These are phyloP conservation scores for Colletotrichum siamense DNA, from an alignment of 2,329 filamentous ascomycete species.

Conservation along the genomic window DNA sequence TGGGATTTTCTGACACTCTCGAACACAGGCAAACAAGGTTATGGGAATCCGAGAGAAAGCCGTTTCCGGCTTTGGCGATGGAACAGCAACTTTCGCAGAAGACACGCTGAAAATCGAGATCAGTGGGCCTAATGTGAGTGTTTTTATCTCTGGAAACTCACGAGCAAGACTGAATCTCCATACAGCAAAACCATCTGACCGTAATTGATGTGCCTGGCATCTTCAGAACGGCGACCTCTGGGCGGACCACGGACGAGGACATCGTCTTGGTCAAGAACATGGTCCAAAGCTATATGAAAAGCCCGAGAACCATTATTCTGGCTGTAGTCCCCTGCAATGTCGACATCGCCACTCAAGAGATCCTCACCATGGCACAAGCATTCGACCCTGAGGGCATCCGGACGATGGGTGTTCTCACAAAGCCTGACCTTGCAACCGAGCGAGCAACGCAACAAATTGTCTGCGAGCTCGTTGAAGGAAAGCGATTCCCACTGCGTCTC, in stretches of 20 bases:
- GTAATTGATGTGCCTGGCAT: conserved; percentile 62
- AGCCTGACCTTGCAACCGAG: conserved; percentile 61
- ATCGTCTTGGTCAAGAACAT: conserved; percentile 51
- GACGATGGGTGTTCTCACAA: conserved; percentile 60
- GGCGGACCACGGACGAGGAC: conserved; percentile 49
- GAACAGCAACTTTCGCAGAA: conserved; percentile 45
- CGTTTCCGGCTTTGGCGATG: neutral
- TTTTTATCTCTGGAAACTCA: neutral
- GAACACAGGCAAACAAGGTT: conserved; percentile 2
- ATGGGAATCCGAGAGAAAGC: conserved; percentile 47
- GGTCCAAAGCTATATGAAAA: conserved; percentile 51
- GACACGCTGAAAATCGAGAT: conserved; percentile 52
- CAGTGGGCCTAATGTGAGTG: conserved; percentile 43
- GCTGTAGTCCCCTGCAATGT: conserved; percentile 47
- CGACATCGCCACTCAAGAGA: conserved; percentile 48
- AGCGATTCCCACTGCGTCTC: conserved; percentile 44
- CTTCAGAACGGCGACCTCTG: conserved; percentile 42
- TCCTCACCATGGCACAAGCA: conserved; percentile 38
- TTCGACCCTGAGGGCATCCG: conserved; percentile 43
- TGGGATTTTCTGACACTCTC: neutral
- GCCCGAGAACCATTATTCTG: conserved; percentile 54
- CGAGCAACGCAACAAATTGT: conserved; percentile 39
- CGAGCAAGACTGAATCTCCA: neutral
- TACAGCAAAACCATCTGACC: conserved; percentile 50
- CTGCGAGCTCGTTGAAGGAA: conserved; percentile 46